Evolutionary conservation across 257 asterid genomes (phyloP), one percentile per base, ranked within the genome.

Genomic region (Scutellaria galericulata): DNA sequence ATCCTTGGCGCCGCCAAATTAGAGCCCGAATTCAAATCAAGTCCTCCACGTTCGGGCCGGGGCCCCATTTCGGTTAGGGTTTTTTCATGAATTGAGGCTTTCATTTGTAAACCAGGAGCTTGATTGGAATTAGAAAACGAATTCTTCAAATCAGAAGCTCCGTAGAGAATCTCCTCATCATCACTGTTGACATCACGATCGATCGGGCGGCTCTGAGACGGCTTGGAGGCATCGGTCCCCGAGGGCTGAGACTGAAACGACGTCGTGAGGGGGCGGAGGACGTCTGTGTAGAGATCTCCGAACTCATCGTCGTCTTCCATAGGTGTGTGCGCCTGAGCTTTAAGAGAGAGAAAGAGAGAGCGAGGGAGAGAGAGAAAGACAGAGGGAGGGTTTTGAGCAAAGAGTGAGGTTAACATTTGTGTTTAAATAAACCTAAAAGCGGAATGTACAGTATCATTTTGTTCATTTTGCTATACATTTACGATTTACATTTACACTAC

Each of bases 221-320:
- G 27, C 74, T 77, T 7, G 46, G 65, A 9, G 47, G 31, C 55
- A 18, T 8, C 54, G 52, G 68, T 1, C 42, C 59, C 45, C 0
- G 41, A 5, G 44, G 31, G 45, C n/a, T 59, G 70, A 46, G 53
- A 46, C 40, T 78, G 83, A 75, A 75, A 52, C 86, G 89, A 66
- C 51, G 89, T 45, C 80, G 86, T 35, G 50, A 85, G 67, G 59
- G 96, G 96, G 1, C 81, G 90, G 53, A 93, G 87, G 27, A 94
- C 98, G 66, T 94, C 98, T 0, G 98, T 87, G 71, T 94, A 94
- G 37, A 94, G 96, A 88, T 94, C 99, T 73, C 99, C 99, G 85
- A 94, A 94, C 85, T 91, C 99, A 24, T 93, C 98, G 79, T 91
- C 97, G 73, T 91, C 98, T 75, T 93, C 98, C 98, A 93, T 93